phyloP scores from a whole-genome alignment of 208 protist species.

The Trypanosoma mega region DNA sequence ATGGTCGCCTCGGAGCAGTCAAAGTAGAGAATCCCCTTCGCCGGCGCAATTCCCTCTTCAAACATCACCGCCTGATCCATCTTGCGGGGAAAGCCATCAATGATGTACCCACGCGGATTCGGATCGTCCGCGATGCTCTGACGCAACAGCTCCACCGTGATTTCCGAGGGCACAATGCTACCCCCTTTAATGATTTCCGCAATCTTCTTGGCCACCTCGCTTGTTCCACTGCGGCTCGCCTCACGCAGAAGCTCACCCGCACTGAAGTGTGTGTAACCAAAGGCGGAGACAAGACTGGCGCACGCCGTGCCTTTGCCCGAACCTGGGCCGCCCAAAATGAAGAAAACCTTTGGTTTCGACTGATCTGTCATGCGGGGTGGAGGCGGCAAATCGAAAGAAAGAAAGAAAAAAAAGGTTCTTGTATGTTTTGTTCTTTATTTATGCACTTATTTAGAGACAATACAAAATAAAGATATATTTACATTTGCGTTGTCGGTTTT shows the following conservation, averaged over 20 bases:
- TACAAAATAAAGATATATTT: no score
- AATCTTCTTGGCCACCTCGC: constrained; percentile 78
- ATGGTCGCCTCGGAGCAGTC: constrained; percentile 80
- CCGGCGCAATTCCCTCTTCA: constrained; percentile 66
- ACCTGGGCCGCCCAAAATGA: constrained; percentile 86
- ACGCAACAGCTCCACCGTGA: constrained; percentile 80
- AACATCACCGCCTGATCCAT: constrained; percentile 85
- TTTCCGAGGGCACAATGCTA: constrained; percentile 85
- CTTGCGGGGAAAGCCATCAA: constrained; percentile 90
- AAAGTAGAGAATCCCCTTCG: constrained; percentile 74
- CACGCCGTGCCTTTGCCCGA: constrained; percentile 89
- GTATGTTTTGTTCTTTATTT: not conserved
- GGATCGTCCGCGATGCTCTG: constrained; percentile 59
- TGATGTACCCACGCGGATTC: constrained; percentile 75
- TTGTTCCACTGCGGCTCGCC: constrained; percentile 50
- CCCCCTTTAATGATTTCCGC: constrained; percentile 54
- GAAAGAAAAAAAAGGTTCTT: not conserved
- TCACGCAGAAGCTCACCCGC: constrained; percentile 85
- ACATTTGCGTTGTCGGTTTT: no score
- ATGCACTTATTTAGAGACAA: no score
- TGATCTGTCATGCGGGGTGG: not conserved
- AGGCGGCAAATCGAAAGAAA: not conserved
- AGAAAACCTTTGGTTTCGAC: constrained; percentile 65
- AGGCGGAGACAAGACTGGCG: constrained; percentile 64
- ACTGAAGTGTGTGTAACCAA: constrained; percentile 86